phyloP scores from a whole-genome alignment of 139 green algal genomes.

The Chlamydomonas schloesseri region DNA sequence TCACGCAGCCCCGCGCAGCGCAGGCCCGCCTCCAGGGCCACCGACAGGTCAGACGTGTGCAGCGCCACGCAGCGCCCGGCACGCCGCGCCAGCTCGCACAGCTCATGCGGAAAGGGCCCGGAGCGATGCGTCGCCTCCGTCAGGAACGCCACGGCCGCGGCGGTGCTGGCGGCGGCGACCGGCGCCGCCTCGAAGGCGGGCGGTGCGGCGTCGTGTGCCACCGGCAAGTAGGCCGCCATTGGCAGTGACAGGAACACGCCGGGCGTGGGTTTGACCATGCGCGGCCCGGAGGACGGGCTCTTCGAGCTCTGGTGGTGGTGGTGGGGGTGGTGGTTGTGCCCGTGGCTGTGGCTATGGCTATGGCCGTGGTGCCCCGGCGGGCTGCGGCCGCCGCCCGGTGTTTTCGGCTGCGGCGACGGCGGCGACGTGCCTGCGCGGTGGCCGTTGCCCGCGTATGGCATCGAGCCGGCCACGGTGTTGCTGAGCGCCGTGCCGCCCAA shows the following conservation, averaged over 20 bases:
- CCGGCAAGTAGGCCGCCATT: conserved; percentile 6
- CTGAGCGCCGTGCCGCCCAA: not conserved
- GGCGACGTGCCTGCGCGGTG: not conserved
- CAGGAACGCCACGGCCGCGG: conserved; percentile 15
- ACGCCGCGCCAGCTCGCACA: conserved; percentile 41
- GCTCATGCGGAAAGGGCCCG: conserved; percentile 14
- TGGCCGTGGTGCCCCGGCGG: not conserved
- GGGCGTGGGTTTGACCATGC: not conserved
- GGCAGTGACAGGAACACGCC: conserved; percentile 48
- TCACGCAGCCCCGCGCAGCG: conserved; percentile 50
- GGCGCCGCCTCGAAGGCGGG: not conserved
- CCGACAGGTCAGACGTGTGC: not conserved
- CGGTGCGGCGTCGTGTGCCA: conserved; percentile 8
- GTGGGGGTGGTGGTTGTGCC: no score
- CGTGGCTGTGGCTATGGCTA: no score
- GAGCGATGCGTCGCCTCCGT: conserved; percentile 11
- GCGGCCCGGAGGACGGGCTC: not conserved
- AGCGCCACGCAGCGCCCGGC: conserved; percentile 36
- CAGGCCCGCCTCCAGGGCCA: conserved; percentile 55
- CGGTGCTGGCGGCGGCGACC: not conserved
- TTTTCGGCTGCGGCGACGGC: no score
- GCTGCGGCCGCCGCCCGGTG: not conserved
- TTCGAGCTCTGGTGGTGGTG: not conserved
- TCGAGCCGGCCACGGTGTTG: not conserved
- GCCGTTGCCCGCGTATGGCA: not conserved